These are phyloP conservation scores for Aspergillus phoenicis DNA, from an alignment of 2,329 filamentous ascomycete genomes.

Conservation along the genomic window DNA sequence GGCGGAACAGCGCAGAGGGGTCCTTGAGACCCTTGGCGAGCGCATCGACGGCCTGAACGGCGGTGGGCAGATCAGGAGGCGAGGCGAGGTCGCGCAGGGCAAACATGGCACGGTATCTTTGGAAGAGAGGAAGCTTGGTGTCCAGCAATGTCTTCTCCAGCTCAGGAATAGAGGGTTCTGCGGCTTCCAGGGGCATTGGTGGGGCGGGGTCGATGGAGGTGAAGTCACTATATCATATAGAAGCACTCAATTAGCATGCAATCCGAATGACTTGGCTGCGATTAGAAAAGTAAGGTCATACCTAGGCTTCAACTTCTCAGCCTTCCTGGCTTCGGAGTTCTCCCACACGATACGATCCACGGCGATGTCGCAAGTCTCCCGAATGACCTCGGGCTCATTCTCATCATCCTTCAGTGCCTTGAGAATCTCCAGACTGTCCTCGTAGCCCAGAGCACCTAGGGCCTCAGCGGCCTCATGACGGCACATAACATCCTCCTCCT, in stretches of 20 bases:
- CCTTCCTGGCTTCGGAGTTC: constrained; percentile 69
- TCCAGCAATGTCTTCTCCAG: constrained; percentile 79
- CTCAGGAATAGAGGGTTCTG: constrained; percentile 67
- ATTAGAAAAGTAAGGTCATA: constrained; percentile 43
- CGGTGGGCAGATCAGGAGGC: constrained; percentile 86
- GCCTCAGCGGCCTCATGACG: constrained; percentile 96
- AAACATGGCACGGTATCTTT: constrained; percentile 97
- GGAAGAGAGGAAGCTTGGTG: constrained; percentile 76
- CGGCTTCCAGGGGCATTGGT: constrained; percentile 71
- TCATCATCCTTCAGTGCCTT: constrained; percentile 71
- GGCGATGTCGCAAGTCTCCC: constrained; percentile 95
- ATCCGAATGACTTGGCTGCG: constrained; percentile 9
- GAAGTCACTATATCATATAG: constrained; percentile 70
- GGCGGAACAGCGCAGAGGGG: constrained; percentile 87
- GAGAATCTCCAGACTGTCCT: constrained; percentile 72
- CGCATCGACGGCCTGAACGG: constrained; percentile 81
- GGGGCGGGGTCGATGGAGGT: constrained; percentile 94
- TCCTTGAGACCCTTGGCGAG: constrained; percentile 85
- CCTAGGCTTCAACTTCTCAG: constrained; percentile 81
- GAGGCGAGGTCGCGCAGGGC: constrained; percentile 92
- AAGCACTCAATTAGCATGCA: constrained; percentile 31
- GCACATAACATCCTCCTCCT: constrained; percentile 89
- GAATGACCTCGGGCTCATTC: constrained; percentile 77
- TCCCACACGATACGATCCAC: constrained; percentile 95
- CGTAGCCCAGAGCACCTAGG: constrained; percentile 80